phyloP scores from a whole-genome alignment of 2,329 filamentous ascomycete species.

The Ascochyta pisi region DNA sequence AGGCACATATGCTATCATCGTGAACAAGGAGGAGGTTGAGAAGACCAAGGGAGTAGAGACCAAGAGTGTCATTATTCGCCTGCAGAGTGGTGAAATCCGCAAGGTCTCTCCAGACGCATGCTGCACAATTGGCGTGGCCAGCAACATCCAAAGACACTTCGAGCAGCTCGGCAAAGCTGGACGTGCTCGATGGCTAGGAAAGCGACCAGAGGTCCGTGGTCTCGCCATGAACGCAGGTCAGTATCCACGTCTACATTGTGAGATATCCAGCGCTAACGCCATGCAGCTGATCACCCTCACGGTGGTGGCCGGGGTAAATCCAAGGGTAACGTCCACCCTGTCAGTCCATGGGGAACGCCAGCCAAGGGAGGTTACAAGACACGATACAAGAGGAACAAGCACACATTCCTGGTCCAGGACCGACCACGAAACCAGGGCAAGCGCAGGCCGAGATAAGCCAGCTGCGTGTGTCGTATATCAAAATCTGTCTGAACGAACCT shows the following conservation, averaged over 20 bases:
- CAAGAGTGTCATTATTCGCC: conserved; percentile 79
- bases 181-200: conserved; percentile 90
- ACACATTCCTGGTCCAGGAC: conserved; percentile 87
- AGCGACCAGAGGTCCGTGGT: conserved; percentile 93
- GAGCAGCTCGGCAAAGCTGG: conserved; percentile 93
- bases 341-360: conserved; percentile 94
- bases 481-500: conserved; percentile 24
- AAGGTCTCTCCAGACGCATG: conserved; percentile 91
- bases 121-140: conserved; percentile 91
- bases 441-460: conserved; percentile 59
- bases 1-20: conserved; percentile 86
- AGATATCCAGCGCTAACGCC: conserved; percentile 19
- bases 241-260: conserved; percentile 6
- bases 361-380: conserved; percentile 93
- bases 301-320: conserved; percentile 99
- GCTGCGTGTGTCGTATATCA: conserved; percentile 21
- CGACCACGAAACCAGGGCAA: conserved; percentile 90
- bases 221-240: conserved; percentile 95
- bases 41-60: conserved; percentile 67
- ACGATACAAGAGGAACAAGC: conserved; percentile 83
- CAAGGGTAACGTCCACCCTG: conserved; percentile 95
- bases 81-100: conserved; percentile 93
- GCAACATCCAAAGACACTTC: conserved; percentile 92
- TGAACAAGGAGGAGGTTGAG: conserved; percentile 82
- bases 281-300: conserved; percentile 86